Base-by-base conservation (phyloP, 139 green algal species). In the Astrephomene gubernaculifera region DNA sequence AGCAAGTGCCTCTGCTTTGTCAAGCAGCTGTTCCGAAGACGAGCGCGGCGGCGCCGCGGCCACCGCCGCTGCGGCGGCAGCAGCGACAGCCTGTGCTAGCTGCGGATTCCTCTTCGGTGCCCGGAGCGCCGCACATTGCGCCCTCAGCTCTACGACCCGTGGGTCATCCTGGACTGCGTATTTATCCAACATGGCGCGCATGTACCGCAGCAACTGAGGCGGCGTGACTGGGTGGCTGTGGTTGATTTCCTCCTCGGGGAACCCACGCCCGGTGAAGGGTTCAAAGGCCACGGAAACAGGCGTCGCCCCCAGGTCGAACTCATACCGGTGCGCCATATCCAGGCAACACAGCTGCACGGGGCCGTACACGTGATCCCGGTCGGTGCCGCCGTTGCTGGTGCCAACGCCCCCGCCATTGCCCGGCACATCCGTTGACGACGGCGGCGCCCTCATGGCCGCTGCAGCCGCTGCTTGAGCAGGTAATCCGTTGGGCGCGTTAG, bases 311-410 rank as follows among this genome's bases (percentile, higher is more conserved):
- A 83, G 60, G 21, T 6, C 33, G 57, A 39, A 68, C 60, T 83
- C 76, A 60, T 83, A 61, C 38, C 76, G 14, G 60, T 83, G 76
- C 12, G 60, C 60, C 76, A 83, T 83, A 41, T 83, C 76, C 41
- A 83, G 45, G 29, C 39, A 57, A 35, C 76, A 83, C 57, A 83
- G 76, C 43, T 72, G 60, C 38, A 73, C 29, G 1, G 76, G 76
- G 21, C 41, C 41, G 61, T 83, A 83, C 4, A 44, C 27, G 41
- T 83, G 76, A 60, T 83, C 76, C 4, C 76, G 74, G 54, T 14
- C 49, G 49, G 72, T 14, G 43, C 8, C 43, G 27, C 36, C 1
- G 43, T 7, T n/a, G 44, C 44, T 25, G 71, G 17, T 4, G 71
- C 44, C 7, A n/a, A n/a, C n/a, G n/a, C n/a, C n/a, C n/a, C n/a